Evolutionary conservation across 192 early-diverging fungal species (phyloP), one percentile per base, ranked within the genome.

Genomic region (Coemansia sp.): DNA sequence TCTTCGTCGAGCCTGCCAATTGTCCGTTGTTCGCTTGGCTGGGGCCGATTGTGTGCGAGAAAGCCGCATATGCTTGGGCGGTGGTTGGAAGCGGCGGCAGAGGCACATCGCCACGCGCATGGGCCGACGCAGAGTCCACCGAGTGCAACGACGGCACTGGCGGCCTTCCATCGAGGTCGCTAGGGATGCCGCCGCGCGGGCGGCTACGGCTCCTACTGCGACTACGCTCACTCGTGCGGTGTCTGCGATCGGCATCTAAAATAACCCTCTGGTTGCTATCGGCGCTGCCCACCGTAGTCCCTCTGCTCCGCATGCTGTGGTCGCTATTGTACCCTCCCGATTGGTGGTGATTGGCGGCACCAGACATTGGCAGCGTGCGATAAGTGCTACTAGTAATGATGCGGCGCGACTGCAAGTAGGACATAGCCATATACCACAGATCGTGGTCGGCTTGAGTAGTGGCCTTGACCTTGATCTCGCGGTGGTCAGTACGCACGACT

Each of bases 401-500:
- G 60, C 78, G 81, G 10, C 81, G 74, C 29, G 78, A 73, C 64
- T 84, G 85, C 55, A 86, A 65, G 53, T 80, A 86, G 34, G 80
- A 73, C 72, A 86, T 70, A 2, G 85, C 91, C 81, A 88, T 78
- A 68, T 83, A 88, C 92, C 92, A 94, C 46, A 88, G 71, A 34
- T 91, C 90, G 66, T 94, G 92, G 44, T 88, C 87, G 24, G 88
- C 86, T 60, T 87, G 87, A 10, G 76, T 85, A 5, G 81, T 84
- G 11, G 92, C 92, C 58, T 85, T 92, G 73, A 94, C 69, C 77
- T 94, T 94, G 57, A 94, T 72, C 74, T 91, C 87, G 20, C 92
- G 86, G 55, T 83, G 87, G 13, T 81, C 85, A n/a, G 92, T 94
- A 27, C 87, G 83, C 4, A 94, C 74, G 22, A 92, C 43, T 39